A percentile compares a stretch with the other conserved stretches of the same genome.
Evolutionary conservation across 495 filamentous ascomycete genomes (phyloP).

Genomic region (Parachaetomium inaequale): DNA sequence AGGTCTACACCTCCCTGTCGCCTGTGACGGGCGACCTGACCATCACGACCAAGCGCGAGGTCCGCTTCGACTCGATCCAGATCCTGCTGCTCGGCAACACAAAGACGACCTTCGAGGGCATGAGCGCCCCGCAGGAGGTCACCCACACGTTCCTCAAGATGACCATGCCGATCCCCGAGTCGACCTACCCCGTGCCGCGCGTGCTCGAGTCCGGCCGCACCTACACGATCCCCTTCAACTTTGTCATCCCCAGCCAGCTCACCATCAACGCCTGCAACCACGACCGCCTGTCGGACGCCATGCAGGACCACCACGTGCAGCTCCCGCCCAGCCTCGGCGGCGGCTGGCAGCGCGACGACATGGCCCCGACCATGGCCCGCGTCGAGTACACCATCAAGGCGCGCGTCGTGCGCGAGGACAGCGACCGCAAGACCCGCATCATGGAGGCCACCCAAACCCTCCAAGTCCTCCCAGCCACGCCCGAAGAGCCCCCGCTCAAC

Average conservation of each 20-base stretch:
- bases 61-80: conserved; percentile 72
- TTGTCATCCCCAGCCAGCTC: conserved; percentile 75
- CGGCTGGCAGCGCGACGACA: conserved; percentile 69
- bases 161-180: conserved; percentile 69
- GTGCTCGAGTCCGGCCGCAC: conserved; percentile 61
- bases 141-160: conserved; percentile 72
- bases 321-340: conserved; percentile 84
- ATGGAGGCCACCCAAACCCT: conserved; percentile 57
- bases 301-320: conserved; percentile 68
- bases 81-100: conserved; percentile 73
- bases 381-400: conserved; percentile 72
- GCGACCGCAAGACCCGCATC: conserved; percentile 31
- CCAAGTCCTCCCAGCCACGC: conserved; percentile 68
- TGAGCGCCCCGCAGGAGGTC: conserved; percentile 41
- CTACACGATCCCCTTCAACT: conserved; percentile 80
- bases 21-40: conserved; percentile 48
- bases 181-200: conserved; percentile 64
- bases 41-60: conserved; percentile 57
- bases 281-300: conserved; percentile 45
- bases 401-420: conserved; percentile 44
- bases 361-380: conserved; percentile 75
- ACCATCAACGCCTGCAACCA: conserved; percentile 54
- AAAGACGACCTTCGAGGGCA: conserved; percentile 41
- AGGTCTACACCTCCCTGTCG: conserved; percentile 49
- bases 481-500: conserved; percentile 75